Evolutionary conservation across 441 rosid species (phyloP).

Genomic region (Croton laevigatus): DNA sequence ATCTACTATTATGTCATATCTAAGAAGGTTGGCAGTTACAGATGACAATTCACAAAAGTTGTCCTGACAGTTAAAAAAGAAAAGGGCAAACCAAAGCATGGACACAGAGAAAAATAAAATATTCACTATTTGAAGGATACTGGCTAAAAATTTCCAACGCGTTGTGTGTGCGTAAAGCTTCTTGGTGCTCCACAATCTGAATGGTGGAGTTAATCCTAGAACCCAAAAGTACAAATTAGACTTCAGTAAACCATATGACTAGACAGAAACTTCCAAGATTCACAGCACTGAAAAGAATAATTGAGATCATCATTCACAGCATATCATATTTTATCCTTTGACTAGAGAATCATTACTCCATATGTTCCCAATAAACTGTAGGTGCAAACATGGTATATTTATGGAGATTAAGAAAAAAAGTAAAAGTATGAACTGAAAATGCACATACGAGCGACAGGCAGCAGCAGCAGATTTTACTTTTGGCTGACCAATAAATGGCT

Average conservation of each 20-base stretch:
- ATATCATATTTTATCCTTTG: background rate
- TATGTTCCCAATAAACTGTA: background rate
- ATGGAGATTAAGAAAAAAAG: background rate
- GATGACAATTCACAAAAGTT: constrained; percentile 19
- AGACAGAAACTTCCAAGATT: background rate
- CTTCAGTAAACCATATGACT: background rate
- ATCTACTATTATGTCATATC: constrained; percentile 85
- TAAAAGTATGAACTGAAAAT: constrained; percentile 1
- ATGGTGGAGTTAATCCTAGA: constrained; percentile 78
- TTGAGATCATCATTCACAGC: background rate
- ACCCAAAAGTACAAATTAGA: constrained; percentile 9
- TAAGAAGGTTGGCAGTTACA: constrained; percentile 36
- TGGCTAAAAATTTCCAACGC: constrained; percentile 84
- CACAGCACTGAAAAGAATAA: background rate
- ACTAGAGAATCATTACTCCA: background rate
- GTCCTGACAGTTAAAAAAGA: background rate
- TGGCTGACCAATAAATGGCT: constrained; percentile 83
- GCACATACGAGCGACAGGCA: constrained; percentile 77
- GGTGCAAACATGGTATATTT: background rate
- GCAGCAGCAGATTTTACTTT: constrained; percentile 94
- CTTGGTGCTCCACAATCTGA: constrained; percentile 66
- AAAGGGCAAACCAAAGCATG: background rate
- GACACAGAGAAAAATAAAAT: background rate
- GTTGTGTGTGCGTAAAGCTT: constrained; percentile 79
- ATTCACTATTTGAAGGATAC: constrained; percentile 54